Evolutionary conservation across 1,139 yeast genomes (phyloP), one percentile per base, ranked within the genome.

Genomic region (Casaregolazyma lundiana): DNA sequence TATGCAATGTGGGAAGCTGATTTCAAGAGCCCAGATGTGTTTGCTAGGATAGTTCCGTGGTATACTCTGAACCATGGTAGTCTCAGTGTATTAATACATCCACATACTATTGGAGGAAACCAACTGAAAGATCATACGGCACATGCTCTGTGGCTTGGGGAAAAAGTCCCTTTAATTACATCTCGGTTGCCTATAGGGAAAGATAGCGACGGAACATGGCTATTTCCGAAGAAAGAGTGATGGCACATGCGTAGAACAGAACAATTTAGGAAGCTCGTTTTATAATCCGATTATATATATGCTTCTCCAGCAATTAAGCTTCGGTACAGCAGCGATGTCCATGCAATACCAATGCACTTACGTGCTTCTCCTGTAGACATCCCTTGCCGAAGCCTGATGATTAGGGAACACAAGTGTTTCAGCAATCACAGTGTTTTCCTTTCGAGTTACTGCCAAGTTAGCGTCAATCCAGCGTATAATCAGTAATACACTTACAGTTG

Each of bases 331-430:
- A n/a, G n/a, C n/a, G n/a, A n/a, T n/a, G n/a, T n/a, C n/a, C n/a
- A n/a, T n/a, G n/a, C n/a, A 7, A 26, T 6, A 26, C 32, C 2
- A n/a, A 8, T 36, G 17, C 15, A 6, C 38, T 11, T n/a, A 26
- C 15, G 15, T 15, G 6, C 32, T 26, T 18, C 44, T 69, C 49
- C 73, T 62, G 62, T 76, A 70, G 15, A 77, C 65, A 60, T 84
- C 89, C 51, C 73, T 64, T 13, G 94, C 80, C 53, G 88, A 77
- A 4, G 89, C 94, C 67, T 87, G 96, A 65, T 82, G 80, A 36
- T 80, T 76, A 13, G 95, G 84, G 69, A 85, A 83, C 7, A 87
- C 79, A 62, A 86, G 69, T 4, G 86, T 70, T 59, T 86, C 92
- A 7, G 95, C 95, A 61, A 87, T 69, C 6, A 85, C 95, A 0